Base-by-base conservation (phyloP, 2,329 filamentous ascomycete genomes). In the Mycosphaerelloides madeirae region DNA sequence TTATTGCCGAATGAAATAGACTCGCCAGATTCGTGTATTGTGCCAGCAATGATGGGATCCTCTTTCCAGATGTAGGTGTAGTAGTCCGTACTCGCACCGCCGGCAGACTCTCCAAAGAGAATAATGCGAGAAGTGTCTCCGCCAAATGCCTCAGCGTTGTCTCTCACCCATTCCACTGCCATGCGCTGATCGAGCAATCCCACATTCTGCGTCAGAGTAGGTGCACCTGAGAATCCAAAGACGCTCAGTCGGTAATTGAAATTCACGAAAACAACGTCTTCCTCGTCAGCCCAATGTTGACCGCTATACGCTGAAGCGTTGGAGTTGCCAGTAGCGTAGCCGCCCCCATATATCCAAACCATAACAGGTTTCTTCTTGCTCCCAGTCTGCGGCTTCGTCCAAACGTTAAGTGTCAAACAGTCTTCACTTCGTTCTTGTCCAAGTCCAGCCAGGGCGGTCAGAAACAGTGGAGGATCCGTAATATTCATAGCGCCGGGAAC, bases 101-200 rank as follows among this genome's bases (percentile, higher is more conserved):
- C 59, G 3, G 58, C 52, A 3, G 51, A 55, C 29, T 69, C 65
- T 3, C 69, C 68, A 34, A 61, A 67, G 5, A 71, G 55, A 1
- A 62, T 69, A 40, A 72, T 64, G 3, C 60, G 18, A 8, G 34
- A 37, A 52, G 16, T 12, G 44, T 71, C 67, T 13, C 69, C 69
- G 5, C 68, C 68, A 59, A 70, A 62, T 59, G 57, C 59, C 6
- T 57, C 62, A 33, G 70, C 69, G 49, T 71, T 71, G 13, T 64
- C 55, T 11, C 57, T 55, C 4, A 69, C 54, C 67, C 68, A 71
- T 52, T 69, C 66, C 2, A 59, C 35, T 32, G 64, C 32, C 12
- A 65, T 42, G 19, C 67, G 58, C 36, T 68, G 65, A 43, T 71
- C 68, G 0, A 68, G 56, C 2, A 70, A 54, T 7, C 61, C 68